Evolutionary conservation across 306 rosid species (phyloP).

Genomic region (peach (Prunus persica)): DNA sequence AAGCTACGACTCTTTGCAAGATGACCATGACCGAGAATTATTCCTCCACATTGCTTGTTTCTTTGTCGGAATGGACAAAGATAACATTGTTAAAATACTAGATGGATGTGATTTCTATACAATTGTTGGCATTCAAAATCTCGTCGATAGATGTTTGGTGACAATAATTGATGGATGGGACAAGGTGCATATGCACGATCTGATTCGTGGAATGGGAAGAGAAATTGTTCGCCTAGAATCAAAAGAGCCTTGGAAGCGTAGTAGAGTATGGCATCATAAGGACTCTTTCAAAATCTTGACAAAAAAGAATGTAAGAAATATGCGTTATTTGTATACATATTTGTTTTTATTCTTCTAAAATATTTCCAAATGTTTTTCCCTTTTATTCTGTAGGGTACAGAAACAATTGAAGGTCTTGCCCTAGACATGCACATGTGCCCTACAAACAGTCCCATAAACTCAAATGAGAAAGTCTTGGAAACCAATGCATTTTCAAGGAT

Average conservation of each 20-base stretch:
- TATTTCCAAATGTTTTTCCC: not conserved
- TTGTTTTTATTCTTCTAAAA: not conserved
- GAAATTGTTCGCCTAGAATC: not conserved
- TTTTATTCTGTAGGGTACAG: not conserved
- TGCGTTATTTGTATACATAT: not conserved
- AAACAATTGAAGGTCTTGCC: not conserved
- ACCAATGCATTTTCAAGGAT: too few species aligned
- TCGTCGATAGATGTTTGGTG: not conserved
- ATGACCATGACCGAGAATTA: not conserved
- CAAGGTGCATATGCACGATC: rapidly evolving
- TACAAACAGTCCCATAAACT: not conserved
- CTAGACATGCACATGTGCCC: not conserved
- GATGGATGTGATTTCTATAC: not conserved
- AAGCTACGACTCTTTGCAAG: not conserved
- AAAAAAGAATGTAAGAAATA: not conserved
- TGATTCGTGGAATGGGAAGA: not conserved
- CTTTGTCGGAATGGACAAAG: not conserved
- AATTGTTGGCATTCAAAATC: not conserved
- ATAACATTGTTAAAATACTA: not conserved
- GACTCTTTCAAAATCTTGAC: not conserved
- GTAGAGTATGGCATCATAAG: not conserved
- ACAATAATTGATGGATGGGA: rapidly evolving
- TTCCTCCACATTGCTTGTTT: not conserved
- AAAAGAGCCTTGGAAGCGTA: not conserved
- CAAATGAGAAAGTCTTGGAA: not conserved